Percentiles rank a stretch among this genome's conserved stretches.
Evolutionary conservation across 2,329 filamentous ascomycete species (phyloP).

Genomic region (Colletotrichum caudatum): DNA sequence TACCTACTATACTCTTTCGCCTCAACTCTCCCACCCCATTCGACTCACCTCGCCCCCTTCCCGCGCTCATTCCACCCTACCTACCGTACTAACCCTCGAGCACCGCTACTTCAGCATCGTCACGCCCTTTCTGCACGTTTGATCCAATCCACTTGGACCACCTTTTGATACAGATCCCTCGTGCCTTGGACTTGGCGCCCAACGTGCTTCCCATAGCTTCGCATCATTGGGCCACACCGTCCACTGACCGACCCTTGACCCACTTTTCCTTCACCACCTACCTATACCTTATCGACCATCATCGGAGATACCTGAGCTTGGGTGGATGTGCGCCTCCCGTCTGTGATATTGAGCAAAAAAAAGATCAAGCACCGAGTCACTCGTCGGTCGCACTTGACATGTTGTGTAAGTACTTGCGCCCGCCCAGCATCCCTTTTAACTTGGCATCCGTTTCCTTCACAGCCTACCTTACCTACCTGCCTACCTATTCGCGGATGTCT

Average conservation of each 20-base stretch:
- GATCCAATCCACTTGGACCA: constrained; percentile 28
- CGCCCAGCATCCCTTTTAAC: background rate
- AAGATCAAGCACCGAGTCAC: background rate
- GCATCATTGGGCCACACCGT: constrained; percentile 31
- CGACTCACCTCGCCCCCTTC: background rate
- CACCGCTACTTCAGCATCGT: constrained; percentile 7
- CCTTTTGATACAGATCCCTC: constrained; percentile 36
- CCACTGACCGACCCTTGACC: constrained; percentile 35
- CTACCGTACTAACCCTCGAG: background rate
- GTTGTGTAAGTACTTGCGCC: constrained; percentile 40
- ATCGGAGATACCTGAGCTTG: constrained; percentile 5
- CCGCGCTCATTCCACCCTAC: constrained; percentile 3
- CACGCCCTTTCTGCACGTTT: constrained; percentile 15
- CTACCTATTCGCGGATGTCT: background rate
- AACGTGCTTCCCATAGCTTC: constrained; percentile 22
- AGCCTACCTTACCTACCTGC: background rate
- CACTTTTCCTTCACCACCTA: constrained; percentile 14
- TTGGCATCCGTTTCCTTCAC: background rate
- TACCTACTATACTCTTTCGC: constrained; percentile 1
- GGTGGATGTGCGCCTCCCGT: background rate
- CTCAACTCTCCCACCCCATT: background rate
- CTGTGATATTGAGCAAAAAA: background rate
- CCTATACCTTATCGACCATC: background rate
- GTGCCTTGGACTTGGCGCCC: constrained; percentile 38
- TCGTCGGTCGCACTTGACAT: constrained; percentile 18